Percentiles rank a stretch among this genome's conserved stretches.
These are phyloP conservation scores for Citrus unshiu DNA, from an alignment of 345 rosid species.

Conservation along the genomic window DNA sequence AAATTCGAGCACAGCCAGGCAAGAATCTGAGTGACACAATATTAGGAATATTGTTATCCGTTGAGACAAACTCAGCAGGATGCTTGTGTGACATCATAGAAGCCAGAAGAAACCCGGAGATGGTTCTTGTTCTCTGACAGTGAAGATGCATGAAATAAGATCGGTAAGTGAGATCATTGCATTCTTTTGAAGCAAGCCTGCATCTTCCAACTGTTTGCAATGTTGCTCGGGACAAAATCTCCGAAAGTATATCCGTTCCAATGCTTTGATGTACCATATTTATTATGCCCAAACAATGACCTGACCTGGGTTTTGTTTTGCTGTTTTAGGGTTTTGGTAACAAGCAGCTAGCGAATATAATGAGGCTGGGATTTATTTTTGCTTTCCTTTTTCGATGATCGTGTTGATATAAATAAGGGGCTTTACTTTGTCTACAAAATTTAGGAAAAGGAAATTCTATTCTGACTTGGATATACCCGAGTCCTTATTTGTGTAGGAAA, in stretches of 20 bases:
- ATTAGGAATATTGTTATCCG: not conserved
- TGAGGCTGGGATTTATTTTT: not conserved
- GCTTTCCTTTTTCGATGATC: too few species aligned
- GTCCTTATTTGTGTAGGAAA: too few species aligned
- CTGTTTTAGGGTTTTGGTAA: too few species aligned
- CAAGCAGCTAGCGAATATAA: not conserved
- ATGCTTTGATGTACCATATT: not conserved
- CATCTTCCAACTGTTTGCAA: not conserved
- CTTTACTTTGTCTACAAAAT: not conserved
- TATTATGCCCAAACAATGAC: not conserved
- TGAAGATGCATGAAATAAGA: conserved; percentile 14
- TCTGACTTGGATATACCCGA: too few species aligned
- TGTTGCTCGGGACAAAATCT: conserved; percentile 6
- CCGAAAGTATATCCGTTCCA: not conserved
- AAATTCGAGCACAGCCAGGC: not conserved
- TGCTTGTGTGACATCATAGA: too few species aligned
- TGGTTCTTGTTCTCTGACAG: not conserved
- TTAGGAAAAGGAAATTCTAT: not conserved
- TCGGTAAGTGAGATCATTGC: conserved; percentile 6
- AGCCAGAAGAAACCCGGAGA: conserved; percentile 14
- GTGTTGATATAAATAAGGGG: not conserved
- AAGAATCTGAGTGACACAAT: conserved; percentile 6
- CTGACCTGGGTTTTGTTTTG: too few species aligned
- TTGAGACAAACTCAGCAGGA: not conserved
- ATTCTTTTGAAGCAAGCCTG: conserved; percentile 2